Base-by-base conservation (phyloP, 441 rosid species). In the Bocquillonia castaneifolia region DNA sequence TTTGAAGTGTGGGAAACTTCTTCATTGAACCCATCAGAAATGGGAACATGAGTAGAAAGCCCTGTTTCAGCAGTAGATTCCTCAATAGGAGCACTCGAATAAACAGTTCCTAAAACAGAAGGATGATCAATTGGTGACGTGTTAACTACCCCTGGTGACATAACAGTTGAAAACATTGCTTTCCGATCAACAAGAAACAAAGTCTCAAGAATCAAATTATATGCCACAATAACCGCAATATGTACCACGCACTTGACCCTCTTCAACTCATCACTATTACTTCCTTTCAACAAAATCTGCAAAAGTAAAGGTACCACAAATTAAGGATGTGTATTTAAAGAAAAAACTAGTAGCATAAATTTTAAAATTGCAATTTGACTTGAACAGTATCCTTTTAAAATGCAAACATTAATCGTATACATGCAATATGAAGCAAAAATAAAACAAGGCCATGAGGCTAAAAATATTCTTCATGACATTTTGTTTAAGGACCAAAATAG, bases 241-340 rank as follows among this genome's bases (percentile, higher is more conserved):
- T 86, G 99, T 52, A 92, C 84, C 74, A 89, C 90, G 71, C 75
- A 85, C 81, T 94, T 94, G 74, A 94, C 74, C 84, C 79, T 92
- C 79, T 94, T 94, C 81, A 94, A 78, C 77, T 81, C 95, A 18
- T 86, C 85, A 29, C 88, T 85, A 61, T 86, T 83, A 79, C 90
- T 79, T 79, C 99, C 99, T 85, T 86, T 92, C 75, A 94, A 82
- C 81, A 94, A 83, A 78, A 94, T 83, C 99, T 94, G 90, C 77
- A 82, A 61, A 44, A 80, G 42, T 12, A 64, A 61, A 29, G 52
- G 50, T 31, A 51, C 39, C 1, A 67, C 18, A 23, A 69, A 37
- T 73, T 32, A 73, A 59, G 45, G n/a, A 31, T 23, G 62, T 18
- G 14, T 10, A 57, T 10, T 28, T 15, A 26, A 47, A 59, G 7